Percentiles rank a stretch among this genome's conserved stretches.
Conservation (phyloP, 2,329 filamentous ascomycete species). For the Dendrostoma leiphaemia region DNA sequence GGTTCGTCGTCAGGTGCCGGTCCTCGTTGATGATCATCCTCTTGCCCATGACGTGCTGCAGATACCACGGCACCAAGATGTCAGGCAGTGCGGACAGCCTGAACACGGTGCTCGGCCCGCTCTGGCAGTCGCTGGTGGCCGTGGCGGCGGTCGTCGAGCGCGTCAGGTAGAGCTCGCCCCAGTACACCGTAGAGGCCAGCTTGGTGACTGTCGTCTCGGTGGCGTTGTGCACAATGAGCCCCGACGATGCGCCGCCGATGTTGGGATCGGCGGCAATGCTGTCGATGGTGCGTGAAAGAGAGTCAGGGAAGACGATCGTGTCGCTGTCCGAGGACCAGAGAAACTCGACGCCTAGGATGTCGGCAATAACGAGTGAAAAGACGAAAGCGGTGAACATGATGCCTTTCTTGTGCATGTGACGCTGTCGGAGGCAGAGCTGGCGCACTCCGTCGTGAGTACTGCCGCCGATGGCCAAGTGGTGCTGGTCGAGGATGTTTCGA, state of each 20-base stretch:
- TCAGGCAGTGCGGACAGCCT: slow-evolving; percentile 28
- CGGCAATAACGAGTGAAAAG: slow-evolving; percentile 30
- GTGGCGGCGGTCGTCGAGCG: slow-evolving; percentile 23
- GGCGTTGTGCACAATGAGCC: slow-evolving; percentile 33
- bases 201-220: slow-evolving; percentile 28
- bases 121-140: slow-evolving; percentile 33
- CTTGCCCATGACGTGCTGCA: slow-evolving; percentile 31
- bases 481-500: slow-evolving; percentile 3
- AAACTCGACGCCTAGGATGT: slow-evolving; percentile 31
- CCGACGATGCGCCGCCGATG: slow-evolving; percentile 31
- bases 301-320: slow-evolving; percentile 29
- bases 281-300: slow-evolving; percentile 27
- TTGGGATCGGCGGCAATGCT: slow-evolving; percentile 30
- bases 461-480: neutral
- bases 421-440: slow-evolving; percentile 30
- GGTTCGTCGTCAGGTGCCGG: slow-evolving; percentile 34
- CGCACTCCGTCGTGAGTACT: neutral
- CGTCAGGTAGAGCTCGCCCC: slow-evolving; percentile 33
- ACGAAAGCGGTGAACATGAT: slow-evolving; percentile 37
- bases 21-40: slow-evolving; percentile 37
- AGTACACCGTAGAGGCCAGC: slow-evolving; percentile 31
- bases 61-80: slow-evolving; percentile 34
- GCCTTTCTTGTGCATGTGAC: slow-evolving; percentile 36
- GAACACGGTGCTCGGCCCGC: slow-evolving; percentile 34
- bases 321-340: slow-evolving; percentile 37